A percentile compares a stretch with the other conserved stretches of the same genome.
phyloP scores from a whole-genome alignment of 1,139 yeast genomes.

The Chernovozyma aurita region DNA sequence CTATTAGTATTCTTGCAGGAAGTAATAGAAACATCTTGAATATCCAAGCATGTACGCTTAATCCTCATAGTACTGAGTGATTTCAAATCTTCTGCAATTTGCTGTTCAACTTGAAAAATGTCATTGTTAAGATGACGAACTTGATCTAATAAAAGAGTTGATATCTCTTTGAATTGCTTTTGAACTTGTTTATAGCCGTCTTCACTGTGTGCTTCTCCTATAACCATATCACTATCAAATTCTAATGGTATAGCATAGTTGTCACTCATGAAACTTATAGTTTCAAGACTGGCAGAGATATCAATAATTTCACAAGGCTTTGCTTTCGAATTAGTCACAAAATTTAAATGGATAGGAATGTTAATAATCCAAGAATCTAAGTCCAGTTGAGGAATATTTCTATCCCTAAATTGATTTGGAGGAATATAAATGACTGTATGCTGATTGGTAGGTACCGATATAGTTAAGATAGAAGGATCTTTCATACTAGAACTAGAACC shows the following conservation, averaged over 20 bases:
- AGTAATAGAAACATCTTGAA: background rate
- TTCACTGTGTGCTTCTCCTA: constrained; percentile 18
- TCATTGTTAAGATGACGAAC: constrained; percentile 16
- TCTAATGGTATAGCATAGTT: constrained; percentile 38
- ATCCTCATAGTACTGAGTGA: constrained; percentile 1
- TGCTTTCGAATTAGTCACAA: constrained; percentile 9
- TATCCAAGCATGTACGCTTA: constrained; percentile 1
- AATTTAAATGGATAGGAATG: constrained; percentile 25
- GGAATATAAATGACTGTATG: constrained; percentile 29
- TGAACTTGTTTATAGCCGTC: constrained; percentile 15
- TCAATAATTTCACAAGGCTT: constrained; percentile 27
- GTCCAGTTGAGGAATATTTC: constrained; percentile 5
- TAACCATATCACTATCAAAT: constrained; percentile 37
- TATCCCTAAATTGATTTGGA: constrained; percentile 21
- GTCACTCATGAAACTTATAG: constrained; percentile 27
- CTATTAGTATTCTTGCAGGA: background rate
- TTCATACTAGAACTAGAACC: constrained; percentile 14
- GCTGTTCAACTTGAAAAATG: constrained; percentile 25
- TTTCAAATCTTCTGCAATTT: constrained; percentile 27
- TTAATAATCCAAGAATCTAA: constrained; percentile 23
- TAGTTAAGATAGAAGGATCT: constrained; percentile 24
- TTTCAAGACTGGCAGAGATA: constrained; percentile 28
- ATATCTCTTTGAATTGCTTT: background rate
- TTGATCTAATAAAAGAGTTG: constrained; percentile 6
- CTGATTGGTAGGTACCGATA: constrained; percentile 24